Base-by-base conservation (phyloP, 192 early-diverging fungal species). In the Gigaspora rosea region DNA sequence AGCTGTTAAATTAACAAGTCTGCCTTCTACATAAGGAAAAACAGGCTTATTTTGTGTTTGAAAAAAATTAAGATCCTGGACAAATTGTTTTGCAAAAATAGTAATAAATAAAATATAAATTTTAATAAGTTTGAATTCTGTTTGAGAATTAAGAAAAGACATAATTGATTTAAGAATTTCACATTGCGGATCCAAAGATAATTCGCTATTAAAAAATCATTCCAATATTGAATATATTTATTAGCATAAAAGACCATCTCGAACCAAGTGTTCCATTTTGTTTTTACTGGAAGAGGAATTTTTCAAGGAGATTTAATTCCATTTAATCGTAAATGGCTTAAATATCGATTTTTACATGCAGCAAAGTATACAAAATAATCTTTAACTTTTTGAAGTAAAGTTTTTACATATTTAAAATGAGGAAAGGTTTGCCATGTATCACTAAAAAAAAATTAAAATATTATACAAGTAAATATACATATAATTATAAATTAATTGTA, bases 201-300 rank as follows among this genome's bases (percentile, higher is more conserved):
- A 51, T 69, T 69, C 67, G 10, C 51, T 16, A 51, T 69, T 69
- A 22, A 51, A 69, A 69, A 69, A 69, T 69, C 67, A 11, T 51
- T 18, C 67, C n/a, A 69, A 52, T 69, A 69, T 22, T 27, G 4
- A 69, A 69, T 20, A 51, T 69, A 49, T 49, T 69, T n/a, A 32
- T 51, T 51, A 12, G 50, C 51, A 69, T 69, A 69, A 69, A 65
- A 69, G 22, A 69, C 67, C 48, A 69, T 69, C n/a, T 69, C 20
- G 22, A 69, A 69, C 67, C 47, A 69, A 51, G 12, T 65, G 4
- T 65, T 41, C 63, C 63, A 65, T 22, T 36, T 7, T 46, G 35
- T 65, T 65, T 65, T 36, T 4, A 46, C 36, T 41, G 63, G 33
- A 46, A 69, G 10, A 22, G 50, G 67, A 8, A 69, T 22, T 69